Evolutionary conservation across 768 basidiomycete species (phyloP).

Genomic region (Pholiota molesta): DNA sequence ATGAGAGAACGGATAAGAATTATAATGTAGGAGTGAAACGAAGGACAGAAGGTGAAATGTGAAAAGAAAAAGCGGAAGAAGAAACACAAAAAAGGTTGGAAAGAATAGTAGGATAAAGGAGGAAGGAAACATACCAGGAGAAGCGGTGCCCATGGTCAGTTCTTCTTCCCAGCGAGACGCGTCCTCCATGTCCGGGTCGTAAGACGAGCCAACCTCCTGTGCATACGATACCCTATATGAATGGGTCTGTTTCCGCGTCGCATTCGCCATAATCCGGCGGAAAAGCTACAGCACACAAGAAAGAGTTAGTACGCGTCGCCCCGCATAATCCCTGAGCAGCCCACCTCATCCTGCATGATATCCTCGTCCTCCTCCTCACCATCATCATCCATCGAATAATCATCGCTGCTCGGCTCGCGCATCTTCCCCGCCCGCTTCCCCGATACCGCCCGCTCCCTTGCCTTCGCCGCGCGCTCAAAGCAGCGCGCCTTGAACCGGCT

Average conservation of each 20-base stretch:
- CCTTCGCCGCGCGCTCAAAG: conserved; percentile 60
- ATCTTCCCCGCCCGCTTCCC: conserved; percentile 33
- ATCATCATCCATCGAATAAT: conserved; percentile 49
- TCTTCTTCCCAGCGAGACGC: conserved; percentile 61
- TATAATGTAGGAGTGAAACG: too few species aligned
- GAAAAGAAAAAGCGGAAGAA: background rate
- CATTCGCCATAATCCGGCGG: conserved; percentile 61
- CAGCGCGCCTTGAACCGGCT: conserved; percentile 66
- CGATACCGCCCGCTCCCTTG: conserved; percentile 51
- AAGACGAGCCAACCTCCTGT: conserved; percentile 72
- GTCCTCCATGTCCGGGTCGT: conserved; percentile 76
- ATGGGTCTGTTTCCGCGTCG: conserved; percentile 51
- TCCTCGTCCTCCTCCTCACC: conserved; percentile 63
- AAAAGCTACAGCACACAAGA: conserved; percentile 52
- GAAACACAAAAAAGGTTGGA: too few species aligned
- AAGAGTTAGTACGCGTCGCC: conserved; percentile 6
- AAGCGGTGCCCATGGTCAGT: conserved; percentile 39
- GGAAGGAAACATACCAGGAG: background rate
- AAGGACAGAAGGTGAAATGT: too few species aligned
- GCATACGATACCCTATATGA: conserved; percentile 66
- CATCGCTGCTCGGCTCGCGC: conserved; percentile 54
- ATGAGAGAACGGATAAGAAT: background rate
- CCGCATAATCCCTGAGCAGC: conserved; percentile 13
- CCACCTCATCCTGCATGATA: conserved; percentile 66
- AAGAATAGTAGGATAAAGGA: background rate